Evolutionary conservation across 768 basidiomycete species (phyloP).

Genomic region (Lactarius vividus): DNA sequence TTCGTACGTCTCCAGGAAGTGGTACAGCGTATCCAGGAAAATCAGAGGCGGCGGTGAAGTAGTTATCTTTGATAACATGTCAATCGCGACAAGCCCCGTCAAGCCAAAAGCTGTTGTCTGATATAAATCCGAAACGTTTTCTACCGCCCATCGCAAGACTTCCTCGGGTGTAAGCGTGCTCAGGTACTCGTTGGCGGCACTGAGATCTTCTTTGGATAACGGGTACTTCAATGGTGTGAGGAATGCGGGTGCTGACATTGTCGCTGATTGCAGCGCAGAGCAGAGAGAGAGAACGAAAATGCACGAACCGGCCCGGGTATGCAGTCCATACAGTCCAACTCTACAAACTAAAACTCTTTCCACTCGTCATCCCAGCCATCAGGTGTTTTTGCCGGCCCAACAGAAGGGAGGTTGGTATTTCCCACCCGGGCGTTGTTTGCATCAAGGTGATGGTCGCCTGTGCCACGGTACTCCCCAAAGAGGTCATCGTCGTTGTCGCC

Average conservation of each 20-base stretch:
- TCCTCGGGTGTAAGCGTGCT: constrained; percentile 71
- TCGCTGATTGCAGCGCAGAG: background rate
- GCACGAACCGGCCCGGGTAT: constrained; percentile 11
- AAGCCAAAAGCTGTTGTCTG: constrained; percentile 98
- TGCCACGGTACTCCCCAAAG: constrained; percentile 28
- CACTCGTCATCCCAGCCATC: constrained; percentile 48
- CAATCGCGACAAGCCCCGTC: constrained; percentile 89
- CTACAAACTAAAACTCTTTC: constrained; percentile 44
- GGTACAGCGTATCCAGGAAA: constrained; percentile 96
- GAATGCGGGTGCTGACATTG: constrained; percentile 30
- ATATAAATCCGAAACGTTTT: constrained; percentile 72
- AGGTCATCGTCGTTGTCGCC: constrained; percentile 52
- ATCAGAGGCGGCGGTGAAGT: constrained; percentile 73
- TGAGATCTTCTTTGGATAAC: constrained; percentile 55
- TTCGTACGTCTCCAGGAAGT: constrained; percentile 90
- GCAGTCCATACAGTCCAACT: constrained; percentile 1
- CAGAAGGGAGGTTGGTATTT: background rate
- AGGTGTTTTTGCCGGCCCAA: constrained; percentile 33
- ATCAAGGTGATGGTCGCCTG: background rate
- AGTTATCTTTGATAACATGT: constrained; percentile 89
- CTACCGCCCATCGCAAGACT: constrained; percentile 83
- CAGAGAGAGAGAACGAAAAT: background rate
- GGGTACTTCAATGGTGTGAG: constrained; percentile 54
- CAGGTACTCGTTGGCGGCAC: constrained; percentile 72
- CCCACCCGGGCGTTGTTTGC: constrained; percentile 3